Conservation (phyloP, 2,329 filamentous ascomycete species). For the Bipolaris oryzae region DNA sequence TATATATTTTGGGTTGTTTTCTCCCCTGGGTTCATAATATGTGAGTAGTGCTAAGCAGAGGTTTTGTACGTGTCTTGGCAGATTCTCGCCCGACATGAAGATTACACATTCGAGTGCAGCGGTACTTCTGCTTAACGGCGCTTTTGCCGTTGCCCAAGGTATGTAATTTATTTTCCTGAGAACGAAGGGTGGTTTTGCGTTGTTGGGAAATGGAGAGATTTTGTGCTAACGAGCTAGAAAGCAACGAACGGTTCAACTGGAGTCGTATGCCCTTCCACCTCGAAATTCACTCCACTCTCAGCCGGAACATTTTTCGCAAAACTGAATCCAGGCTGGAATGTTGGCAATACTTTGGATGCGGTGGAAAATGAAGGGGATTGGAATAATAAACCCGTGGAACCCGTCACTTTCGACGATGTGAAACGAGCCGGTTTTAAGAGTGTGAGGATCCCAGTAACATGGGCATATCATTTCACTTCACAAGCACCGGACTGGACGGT, state of each 20-base stretch:
- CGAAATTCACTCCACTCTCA: slow-evolving; percentile 54
- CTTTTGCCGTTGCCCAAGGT: slow-evolving; percentile 22
- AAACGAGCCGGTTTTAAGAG: slow-evolving; percentile 63
- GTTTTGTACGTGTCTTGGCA: too few relatives aligned
- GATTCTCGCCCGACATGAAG: slow-evolving; percentile 3
- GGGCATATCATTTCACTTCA: slow-evolving; percentile 61
- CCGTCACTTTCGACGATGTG: slow-evolving; percentile 58
- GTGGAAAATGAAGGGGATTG: slow-evolving; percentile 62
- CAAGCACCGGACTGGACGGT: slow-evolving; percentile 61
- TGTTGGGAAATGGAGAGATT: not conserved
- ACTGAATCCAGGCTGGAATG: slow-evolving; percentile 64
- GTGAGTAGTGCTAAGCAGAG: too few relatives aligned
- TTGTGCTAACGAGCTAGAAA: not conserved
- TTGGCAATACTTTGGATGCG: slow-evolving; percentile 66
- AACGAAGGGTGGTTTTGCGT: not conserved
- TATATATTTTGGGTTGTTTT: not conserved
- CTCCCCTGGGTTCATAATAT: not conserved
- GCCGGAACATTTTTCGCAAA: slow-evolving; percentile 56
- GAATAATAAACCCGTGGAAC: slow-evolving; percentile 62
- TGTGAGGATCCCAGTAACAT: slow-evolving; percentile 65
- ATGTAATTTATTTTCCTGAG: not conserved
- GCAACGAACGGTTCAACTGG: slow-evolving; percentile 25
- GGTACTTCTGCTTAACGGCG: slow-evolving; percentile 20
- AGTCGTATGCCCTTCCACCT: slow-evolving; percentile 46
- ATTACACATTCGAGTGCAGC: slow-evolving; percentile 9